Evolutionary conservation across 2,329 filamentous ascomycete genomes (phyloP).

Genomic region (Aspergillus sp.): DNA sequence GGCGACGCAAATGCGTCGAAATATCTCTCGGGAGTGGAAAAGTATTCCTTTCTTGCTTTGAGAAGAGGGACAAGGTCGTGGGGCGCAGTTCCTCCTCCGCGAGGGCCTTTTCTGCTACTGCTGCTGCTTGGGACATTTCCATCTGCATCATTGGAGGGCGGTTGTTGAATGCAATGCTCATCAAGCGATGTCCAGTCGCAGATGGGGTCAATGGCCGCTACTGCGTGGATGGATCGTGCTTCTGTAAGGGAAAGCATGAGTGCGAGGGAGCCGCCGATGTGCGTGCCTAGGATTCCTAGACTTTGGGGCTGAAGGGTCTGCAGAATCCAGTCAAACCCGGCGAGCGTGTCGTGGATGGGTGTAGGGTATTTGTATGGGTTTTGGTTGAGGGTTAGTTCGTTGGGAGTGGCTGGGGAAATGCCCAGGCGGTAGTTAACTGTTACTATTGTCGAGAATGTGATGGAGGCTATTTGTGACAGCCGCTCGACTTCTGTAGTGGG

Average conservation of each 20-base stretch:
- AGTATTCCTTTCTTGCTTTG: conserved; percentile 38
- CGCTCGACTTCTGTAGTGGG: conserved; percentile 6
- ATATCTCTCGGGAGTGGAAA: conserved; percentile 40
- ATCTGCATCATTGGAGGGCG: neutral
- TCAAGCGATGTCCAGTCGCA: conserved; percentile 46
- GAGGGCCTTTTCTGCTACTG: neutral
- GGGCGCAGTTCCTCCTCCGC: conserved; percentile 22
- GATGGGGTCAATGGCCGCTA: conserved; percentile 38
- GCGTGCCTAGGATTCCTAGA: conserved; percentile 36
- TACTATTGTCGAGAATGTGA: conserved; percentile 38
- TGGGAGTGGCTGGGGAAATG: neutral
- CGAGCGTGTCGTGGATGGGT: conserved; percentile 43
- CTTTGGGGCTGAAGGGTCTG: conserved; percentile 32
- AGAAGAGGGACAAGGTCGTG: conserved; percentile 40
- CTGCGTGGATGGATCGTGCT: conserved; percentile 33
- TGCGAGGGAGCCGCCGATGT: conserved; percentile 46
- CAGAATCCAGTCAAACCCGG: conserved; percentile 43
- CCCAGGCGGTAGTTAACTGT: conserved; percentile 47
- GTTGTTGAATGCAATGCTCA: conserved; percentile 36
- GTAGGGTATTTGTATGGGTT: conserved; percentile 35
- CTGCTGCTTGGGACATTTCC: neutral
- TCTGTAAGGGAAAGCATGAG: conserved; percentile 48
- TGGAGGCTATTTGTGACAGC: conserved; percentile 27
- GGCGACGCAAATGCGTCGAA: conserved; percentile 50
- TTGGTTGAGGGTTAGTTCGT: neutral